Conservation (phyloP, 176 grass and related monocot genomes). For the Cenchrus purpureus region DNA sequence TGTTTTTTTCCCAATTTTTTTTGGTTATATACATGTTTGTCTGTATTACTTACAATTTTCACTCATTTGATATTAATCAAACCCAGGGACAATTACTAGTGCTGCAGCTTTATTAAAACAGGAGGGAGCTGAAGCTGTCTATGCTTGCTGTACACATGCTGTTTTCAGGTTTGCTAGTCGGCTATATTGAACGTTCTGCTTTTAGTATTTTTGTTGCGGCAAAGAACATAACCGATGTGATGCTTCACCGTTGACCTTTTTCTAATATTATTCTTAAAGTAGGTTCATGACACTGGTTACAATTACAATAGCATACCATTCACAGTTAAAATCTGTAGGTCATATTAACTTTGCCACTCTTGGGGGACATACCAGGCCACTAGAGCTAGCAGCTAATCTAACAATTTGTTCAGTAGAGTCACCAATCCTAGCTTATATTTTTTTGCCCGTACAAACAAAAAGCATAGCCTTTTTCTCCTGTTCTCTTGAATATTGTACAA, state of each 20-base stretch:
- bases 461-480: no score
- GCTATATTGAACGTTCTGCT: not conserved
- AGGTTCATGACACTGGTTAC: not conserved
- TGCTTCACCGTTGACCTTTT: not conserved
- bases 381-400: not conserved
- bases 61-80: not conserved
- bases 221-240: not conserved
- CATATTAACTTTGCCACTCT: conserved; percentile 15
- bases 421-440: not conserved
- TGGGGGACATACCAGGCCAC: not conserved
- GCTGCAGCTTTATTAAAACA: conserved; percentile 86
- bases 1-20: conserved; percentile 1
- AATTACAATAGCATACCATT: not conserved
- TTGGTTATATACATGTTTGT: not conserved
- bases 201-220: not conserved
- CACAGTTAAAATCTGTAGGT: not conserved
- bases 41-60: no score
- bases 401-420: not conserved
- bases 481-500: not conserved
- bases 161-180: conserved; percentile 82
- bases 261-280: not conserved
- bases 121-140: conserved; percentile 91
- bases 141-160: conserved; percentile 97
- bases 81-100: conserved; percentile 81
- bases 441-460: no score